phyloP scores from a whole-genome alignment of 352 stramenopile species.

The Pythium sukuiense region DNA sequence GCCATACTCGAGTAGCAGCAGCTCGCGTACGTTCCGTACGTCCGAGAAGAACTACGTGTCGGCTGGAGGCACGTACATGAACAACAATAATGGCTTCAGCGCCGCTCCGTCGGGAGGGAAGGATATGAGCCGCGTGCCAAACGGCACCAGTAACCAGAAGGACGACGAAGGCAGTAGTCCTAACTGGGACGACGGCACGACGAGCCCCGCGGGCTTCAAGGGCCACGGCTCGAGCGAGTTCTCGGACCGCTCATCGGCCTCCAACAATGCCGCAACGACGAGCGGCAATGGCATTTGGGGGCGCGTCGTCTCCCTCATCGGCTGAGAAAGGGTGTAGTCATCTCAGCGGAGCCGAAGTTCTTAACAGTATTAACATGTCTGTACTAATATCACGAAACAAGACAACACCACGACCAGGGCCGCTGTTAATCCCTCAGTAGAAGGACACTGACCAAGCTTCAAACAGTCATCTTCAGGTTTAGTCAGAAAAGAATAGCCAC shows the following conservation, averaged over 20 bases:
- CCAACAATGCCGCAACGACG: conserved; percentile 19
- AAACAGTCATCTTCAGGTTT: too few species aligned
- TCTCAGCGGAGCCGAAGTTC: background rate
- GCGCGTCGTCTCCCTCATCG: conserved; percentile 28
- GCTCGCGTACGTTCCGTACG: conserved; percentile 19
- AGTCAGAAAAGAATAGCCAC: background rate
- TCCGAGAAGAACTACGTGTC: conserved; percentile 25
- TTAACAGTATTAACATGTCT: background rate
- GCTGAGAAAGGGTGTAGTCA: conserved; percentile 19
- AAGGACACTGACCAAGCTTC: background rate
- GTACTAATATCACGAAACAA: conserved; percentile 14
- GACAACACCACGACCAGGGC: background rate
- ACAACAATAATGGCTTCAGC: conserved; percentile 7
- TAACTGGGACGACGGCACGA: conserved; percentile 18
- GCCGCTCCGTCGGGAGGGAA: conserved; percentile 3
- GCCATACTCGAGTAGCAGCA: conserved; percentile 19
- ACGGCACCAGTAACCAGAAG: conserved; percentile 15
- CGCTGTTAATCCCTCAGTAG: conserved; percentile 2
- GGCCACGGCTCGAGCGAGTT: conserved; percentile 30
- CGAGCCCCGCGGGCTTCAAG: conserved; percentile 28
- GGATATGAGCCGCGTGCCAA: background rate
- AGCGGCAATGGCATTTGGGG: conserved; percentile 24
- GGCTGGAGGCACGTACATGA: background rate
- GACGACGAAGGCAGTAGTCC: conserved; percentile 22
- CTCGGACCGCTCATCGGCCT: conserved; percentile 29